Base-by-base conservation (phyloP, 2,329 filamentous ascomycete species). In the Ascochyta fabae region DNA sequence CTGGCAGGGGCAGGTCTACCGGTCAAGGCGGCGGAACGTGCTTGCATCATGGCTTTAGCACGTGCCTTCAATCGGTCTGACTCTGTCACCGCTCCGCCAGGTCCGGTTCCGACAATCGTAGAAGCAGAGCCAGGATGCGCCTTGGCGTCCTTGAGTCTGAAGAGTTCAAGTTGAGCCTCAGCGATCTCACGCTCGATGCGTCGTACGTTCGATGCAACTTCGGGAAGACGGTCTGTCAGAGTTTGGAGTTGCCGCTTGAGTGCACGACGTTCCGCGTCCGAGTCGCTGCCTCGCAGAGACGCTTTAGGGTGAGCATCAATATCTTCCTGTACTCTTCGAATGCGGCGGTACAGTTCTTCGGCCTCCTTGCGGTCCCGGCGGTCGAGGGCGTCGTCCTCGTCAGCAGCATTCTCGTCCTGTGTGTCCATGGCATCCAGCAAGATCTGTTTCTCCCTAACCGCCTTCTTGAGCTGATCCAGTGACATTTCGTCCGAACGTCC, bases 21-120 rank as follows among this genome's bases (percentile, higher is more conserved):
- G 22, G 92, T 92, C 60, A 99, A 80, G 16, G 95, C 94, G 52
- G 95, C 95, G 64, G 95, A 93, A 56, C 95, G 89, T 70, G 96
- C 93, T 78, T 98, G 94, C 95, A 99, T 99, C 87, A 97, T 96
- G 35, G 94, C 94, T 78, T 93, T 96, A 29, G 95, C 94, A 65
- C 93, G 87, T 33, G 95, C 95, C 80, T 97, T 98, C 64, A 98
- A 85, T 49, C 94, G 87, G 77, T 99, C 95, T 3, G 92, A 90
- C 77, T 99, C 95, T 0, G 95, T 99, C 38, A 99, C 86, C 40
- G 86, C 79, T 48, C 95, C 95, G 39, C 94, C 94, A 54, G 93
- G 94, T 9, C 95, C 95, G 58, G 94, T 98, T 41, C 95, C 95
- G 56, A 98, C 86, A 60, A 99, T 92, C 27, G 88, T 84, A 19